Evolutionary conservation across 805 yeast genomes (phyloP), one percentile per base, ranked within the genome.

Genomic region (Pichia insulana): DNA sequence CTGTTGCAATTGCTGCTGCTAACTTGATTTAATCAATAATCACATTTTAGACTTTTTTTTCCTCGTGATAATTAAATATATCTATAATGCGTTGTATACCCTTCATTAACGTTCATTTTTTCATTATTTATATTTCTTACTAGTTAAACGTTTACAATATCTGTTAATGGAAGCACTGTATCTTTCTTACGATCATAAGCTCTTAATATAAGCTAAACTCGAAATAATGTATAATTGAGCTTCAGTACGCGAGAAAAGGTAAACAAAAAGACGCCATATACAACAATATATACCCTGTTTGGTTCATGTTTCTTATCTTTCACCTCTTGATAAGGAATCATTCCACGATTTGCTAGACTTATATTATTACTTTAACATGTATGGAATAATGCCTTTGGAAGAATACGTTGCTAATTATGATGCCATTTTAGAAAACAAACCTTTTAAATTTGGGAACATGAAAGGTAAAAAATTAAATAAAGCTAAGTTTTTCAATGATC

Each of bases 391-490:
- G 19, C 60, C 60, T 2, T 35, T 57, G 13, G 45, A 47, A 27
- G 54, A 58, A 33, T 61, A 61, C 39, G 54, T 50, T 19, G 52
- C 50, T 26, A 61, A 61, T 47, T 55, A 53, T 31, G 47, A 51
- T 33, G 57, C 61, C 6, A 49, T 61, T 25, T 41, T 51, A 17
- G 46, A 48, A 15, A 51, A 52, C 8, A 41, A 48, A 32, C 65
- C 65, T 6, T 34, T 61, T 2, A 55, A 52, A 9, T 50, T 48
- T 40, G 62, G 65, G 4, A 58, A 55, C 32, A 48, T 58, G 47
- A 51, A 48, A 19, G 64, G 64, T 3, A 48, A 52, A 37, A 41
- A 51, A 6, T 48, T 61, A 16, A 34, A 53, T 25, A 47, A 50
- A 26, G 46, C 47, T 12, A 42, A 48, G 8, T 58, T 52, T 37